Evolutionary conservation across 2,329 filamentous ascomycete species (phyloP).

Genomic region (Exophiala alcalophila): DNA sequence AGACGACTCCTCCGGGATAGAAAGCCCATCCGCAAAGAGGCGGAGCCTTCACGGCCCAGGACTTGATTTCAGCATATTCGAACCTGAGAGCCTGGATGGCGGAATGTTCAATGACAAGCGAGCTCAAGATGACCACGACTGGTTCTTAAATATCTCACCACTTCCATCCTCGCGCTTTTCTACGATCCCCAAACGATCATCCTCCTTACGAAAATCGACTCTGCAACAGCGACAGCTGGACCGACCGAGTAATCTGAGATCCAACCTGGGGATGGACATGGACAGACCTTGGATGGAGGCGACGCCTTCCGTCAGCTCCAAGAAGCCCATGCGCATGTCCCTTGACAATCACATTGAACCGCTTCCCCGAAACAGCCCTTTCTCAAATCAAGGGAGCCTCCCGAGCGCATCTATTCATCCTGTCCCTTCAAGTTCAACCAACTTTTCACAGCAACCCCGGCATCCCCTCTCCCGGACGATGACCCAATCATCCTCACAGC

Average conservation of each 20-base stretch:
- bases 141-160: constrained; percentile 32
- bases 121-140: constrained; percentile 33
- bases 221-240: constrained; percentile 77
- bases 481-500: constrained; percentile 80
- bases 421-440: constrained; percentile 40
- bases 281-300: constrained; percentile 48
- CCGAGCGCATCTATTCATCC: constrained; percentile 55
- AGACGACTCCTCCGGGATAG: constrained; percentile 75
- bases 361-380: constrained; percentile 61
- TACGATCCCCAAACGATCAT: constrained; percentile 65
- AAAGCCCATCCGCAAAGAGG: constrained; percentile 86
- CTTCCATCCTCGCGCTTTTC: constrained; percentile 46
- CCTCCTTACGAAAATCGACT: constrained; percentile 80
- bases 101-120: constrained; percentile 33
- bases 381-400: constrained; percentile 55
- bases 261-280: constrained; percentile 33
- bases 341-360: constrained; percentile 73
- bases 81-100: constrained; percentile 39
- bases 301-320: constrained; percentile 55
- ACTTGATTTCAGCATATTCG: constrained; percentile 72
- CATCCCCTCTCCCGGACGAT: constrained; percentile 85
- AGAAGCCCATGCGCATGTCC: constrained; percentile 67
- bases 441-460: constrained; percentile 42
- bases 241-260: constrained; percentile 47
- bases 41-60: constrained; percentile 78